Evolutionary conservation across 208 protist genomes (phyloP).

Genomic region (Leishmania tropica): DNA sequence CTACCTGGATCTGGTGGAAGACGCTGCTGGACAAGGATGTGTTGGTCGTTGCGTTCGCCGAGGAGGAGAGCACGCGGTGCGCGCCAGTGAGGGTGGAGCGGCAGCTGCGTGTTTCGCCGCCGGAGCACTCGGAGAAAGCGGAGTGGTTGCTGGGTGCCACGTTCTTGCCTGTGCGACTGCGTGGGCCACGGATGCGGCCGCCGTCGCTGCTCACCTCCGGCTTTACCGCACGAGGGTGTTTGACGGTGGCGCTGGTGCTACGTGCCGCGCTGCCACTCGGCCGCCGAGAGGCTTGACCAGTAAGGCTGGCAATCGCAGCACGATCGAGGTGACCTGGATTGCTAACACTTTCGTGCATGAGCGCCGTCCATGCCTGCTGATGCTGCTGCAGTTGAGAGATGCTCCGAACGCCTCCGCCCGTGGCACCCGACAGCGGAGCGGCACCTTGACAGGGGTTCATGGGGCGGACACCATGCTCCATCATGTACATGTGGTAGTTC

Average conservation of each 20-base stretch:
- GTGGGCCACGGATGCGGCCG: constrained; percentile 40
- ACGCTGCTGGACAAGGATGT: constrained; percentile 45
- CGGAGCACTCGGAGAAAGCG: constrained; percentile 88
- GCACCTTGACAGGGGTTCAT: constrained; percentile 46
- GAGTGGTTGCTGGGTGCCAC: constrained; percentile 71
- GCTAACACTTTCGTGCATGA: constrained; percentile 20
- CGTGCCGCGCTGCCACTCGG: constrained; percentile 25
- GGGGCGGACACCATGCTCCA: constrained; percentile 38
- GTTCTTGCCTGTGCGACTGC: constrained; percentile 63
- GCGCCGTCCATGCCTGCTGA: constrained; percentile 23
- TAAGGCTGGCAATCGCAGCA: constrained; percentile 31
- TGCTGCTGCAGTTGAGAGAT: constrained; percentile 17
- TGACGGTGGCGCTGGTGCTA: constrained; percentile 38
- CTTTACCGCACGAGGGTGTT: constrained; percentile 56
- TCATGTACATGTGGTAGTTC: constrained; percentile 25
- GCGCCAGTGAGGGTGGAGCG: constrained; percentile 46
- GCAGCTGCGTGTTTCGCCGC: constrained; percentile 78
- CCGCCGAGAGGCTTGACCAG: constrained; percentile 23
- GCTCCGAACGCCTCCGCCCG: neutral
- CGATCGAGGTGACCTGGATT: constrained; percentile 34
- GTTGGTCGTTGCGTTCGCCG: constrained; percentile 49
- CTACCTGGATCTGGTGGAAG: constrained; percentile 32
- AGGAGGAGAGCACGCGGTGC: constrained; percentile 45
- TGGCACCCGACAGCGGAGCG: neutral
- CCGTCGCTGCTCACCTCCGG: constrained; percentile 29